Conservation (phyloP, 1,284 basidiomycete species). For the Rhodotorula mucilaginosa region DNA sequence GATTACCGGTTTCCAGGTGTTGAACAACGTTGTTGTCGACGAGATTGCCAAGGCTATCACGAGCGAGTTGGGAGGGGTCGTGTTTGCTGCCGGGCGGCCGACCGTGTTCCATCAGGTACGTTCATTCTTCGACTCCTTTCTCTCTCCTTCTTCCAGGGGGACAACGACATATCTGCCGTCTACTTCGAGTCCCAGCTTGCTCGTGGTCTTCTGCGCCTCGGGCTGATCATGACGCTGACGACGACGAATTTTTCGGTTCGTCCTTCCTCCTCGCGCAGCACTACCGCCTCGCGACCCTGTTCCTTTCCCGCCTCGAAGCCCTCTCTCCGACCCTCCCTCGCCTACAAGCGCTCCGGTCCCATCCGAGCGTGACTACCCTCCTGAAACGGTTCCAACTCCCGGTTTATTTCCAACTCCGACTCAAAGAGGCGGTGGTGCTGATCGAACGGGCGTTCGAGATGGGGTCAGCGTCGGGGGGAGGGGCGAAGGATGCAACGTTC, state of each 20-base stretch:
- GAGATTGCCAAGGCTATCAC: constrained; percentile 75
- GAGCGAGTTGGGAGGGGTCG: constrained; percentile 72
- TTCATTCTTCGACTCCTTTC: no score
- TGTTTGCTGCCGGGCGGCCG: constrained; percentile 88
- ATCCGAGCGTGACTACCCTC: constrained; percentile 69
- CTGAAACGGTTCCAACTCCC: constrained; percentile 89
- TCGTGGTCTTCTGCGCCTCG: constrained; percentile 2
- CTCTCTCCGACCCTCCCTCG: constrained; percentile 73
- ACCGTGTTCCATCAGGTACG: constrained; percentile 69
- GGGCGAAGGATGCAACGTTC: constrained; percentile 5
- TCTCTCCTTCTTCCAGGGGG: not conserved
- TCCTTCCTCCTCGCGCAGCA: constrained; percentile 55
- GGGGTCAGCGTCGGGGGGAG: constrained; percentile 26
- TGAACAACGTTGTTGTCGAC: constrained; percentile 83
- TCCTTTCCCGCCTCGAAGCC: constrained; percentile 78
- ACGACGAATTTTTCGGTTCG: not conserved
- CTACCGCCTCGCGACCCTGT: constrained; percentile 76
- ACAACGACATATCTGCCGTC: not conserved
- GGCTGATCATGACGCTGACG: not conserved
- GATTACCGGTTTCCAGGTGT: constrained; percentile 64
- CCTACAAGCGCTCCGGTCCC: constrained; percentile 66
- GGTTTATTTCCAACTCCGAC: constrained; percentile 95
- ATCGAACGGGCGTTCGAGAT: constrained; percentile 60
- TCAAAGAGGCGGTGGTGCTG: constrained; percentile 82
- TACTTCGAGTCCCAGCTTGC: constrained; percentile 55